These are phyloP conservation scores for Globisporangium echinulatum DNA, from an alignment of 352 stramenopile species.

Conservation along the genomic window DNA sequence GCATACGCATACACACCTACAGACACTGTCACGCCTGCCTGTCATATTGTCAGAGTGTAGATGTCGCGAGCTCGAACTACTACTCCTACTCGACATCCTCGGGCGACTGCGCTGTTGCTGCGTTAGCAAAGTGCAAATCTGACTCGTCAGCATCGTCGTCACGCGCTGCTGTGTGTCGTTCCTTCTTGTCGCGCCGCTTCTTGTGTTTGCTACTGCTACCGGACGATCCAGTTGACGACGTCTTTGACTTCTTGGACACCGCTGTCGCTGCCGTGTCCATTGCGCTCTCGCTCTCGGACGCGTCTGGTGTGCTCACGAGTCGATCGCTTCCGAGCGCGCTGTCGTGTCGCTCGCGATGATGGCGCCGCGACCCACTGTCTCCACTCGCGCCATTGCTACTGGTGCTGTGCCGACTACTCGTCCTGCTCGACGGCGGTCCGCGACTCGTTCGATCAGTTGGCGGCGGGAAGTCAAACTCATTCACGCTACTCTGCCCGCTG, in stretches of 20 bases:
- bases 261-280: conserved; percentile 7
- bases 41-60: too few relatives aligned
- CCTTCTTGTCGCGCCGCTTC: conserved; percentile 43
- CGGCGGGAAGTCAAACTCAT: conserved; percentile 36
- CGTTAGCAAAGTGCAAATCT: too few relatives aligned
- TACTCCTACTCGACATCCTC: too few relatives aligned
- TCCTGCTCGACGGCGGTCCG: neutral
- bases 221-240: conserved; percentile 2
- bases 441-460: conserved; percentile 1
- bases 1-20: too few relatives aligned
- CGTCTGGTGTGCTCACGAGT: neutral
- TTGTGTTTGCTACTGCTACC: conserved; percentile 28
- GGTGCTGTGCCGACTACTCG: conserved; percentile 1
- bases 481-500: conserved; percentile 23
- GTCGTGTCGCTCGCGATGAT: conserved; percentile 21
- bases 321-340: conserved; percentile 11
- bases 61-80: too few relatives aligned
- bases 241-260: conserved; percentile 28
- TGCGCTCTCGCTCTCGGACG: conserved; percentile 1
- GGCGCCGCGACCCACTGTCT: conserved; percentile 21
- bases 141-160: too few relatives aligned
- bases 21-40: too few relatives aligned
- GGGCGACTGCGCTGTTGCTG: too few relatives aligned
- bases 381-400: neutral
- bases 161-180: neutral